Percentiles rank a stretch among this genome's conserved stretches.
Evolutionary conservation across 306 rosid genomes (phyloP).

Genomic region (Boehmeria nivea): DNA sequence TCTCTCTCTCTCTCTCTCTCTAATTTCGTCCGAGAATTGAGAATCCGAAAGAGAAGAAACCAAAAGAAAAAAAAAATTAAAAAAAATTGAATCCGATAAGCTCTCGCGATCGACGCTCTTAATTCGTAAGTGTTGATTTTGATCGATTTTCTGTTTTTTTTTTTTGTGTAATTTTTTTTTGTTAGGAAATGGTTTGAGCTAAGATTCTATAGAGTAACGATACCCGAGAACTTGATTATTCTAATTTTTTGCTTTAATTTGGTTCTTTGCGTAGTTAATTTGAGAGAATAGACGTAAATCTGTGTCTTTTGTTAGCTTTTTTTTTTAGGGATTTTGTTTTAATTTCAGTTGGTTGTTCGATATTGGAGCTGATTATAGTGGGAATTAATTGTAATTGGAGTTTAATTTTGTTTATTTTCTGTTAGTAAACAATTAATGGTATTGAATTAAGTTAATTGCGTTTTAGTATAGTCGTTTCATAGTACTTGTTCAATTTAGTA

Average conservation of each 20-base stretch:
- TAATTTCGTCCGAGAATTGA: slow-evolving; percentile 8
- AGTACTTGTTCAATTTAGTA: neutral
- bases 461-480: neutral
- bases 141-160: neutral
- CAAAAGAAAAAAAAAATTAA: too few relatives aligned
- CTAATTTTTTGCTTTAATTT: neutral
- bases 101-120: slow-evolving; percentile 16
- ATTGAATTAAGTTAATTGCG: neutral
- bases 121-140: slow-evolving; percentile 32
- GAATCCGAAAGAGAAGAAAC: neutral
- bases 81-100: slow-evolving; percentile 6
- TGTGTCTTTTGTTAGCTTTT: too few relatives aligned
- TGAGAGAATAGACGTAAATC: too few relatives aligned
- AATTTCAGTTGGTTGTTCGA: neutral
- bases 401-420: neutral
- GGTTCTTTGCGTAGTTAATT: too few relatives aligned
- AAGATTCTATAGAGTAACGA: too few relatives aligned
- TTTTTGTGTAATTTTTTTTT: neutral
- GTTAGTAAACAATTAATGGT: neutral
- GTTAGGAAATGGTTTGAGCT: slow-evolving; percentile 1
- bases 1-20: neutral
- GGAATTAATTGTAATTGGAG: neutral
- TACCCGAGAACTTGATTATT: too few relatives aligned
- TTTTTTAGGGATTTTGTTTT: neutral
- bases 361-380: slow-evolving; percentile 1